phyloP scores from a whole-genome alignment of 495 filamentous ascomycete genomes.

The Aspergillus incahuasiensis region DNA sequence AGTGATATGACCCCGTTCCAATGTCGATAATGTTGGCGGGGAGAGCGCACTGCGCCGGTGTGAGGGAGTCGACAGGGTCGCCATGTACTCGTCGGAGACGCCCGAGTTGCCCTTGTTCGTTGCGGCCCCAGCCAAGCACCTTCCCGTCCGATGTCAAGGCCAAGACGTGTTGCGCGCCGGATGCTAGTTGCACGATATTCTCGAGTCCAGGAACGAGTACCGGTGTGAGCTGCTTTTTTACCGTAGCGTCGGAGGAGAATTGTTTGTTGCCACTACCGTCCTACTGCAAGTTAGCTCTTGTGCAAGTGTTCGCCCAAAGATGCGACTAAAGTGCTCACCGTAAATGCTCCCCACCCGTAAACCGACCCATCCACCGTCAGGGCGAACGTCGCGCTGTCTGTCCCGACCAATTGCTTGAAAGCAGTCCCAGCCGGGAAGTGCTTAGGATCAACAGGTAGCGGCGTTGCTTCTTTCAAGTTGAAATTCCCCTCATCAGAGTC shows the following conservation, averaged over 20 bases:
- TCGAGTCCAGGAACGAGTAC: constrained; percentile 50
- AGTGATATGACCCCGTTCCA: constrained; percentile 12
- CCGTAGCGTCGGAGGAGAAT: constrained; percentile 43
- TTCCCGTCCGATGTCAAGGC: constrained; percentile 63
- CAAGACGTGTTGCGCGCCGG: constrained; percentile 69
- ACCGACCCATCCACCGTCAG: constrained; percentile 61
- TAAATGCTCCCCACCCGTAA: constrained; percentile 72
- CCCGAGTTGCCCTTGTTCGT: constrained; percentile 72
- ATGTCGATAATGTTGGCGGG: constrained; percentile 8
- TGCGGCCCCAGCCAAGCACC: constrained; percentile 67
- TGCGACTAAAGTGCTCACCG: constrained; percentile 35
- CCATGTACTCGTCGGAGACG: constrained; percentile 2
- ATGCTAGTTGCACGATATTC: constrained; percentile 56
- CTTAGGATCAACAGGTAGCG: constrained; percentile 41
- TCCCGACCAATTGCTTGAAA: constrained; percentile 57
- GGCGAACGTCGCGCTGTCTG: constrained; percentile 60
- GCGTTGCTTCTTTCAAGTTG: constrained; percentile 57
- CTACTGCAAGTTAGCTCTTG: constrained; percentile 24
- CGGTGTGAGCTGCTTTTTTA: constrained; percentile 37
- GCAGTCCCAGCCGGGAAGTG: constrained; percentile 47
- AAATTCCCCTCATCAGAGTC: constrained; percentile 45
- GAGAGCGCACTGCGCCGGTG: constrained; percentile 6
- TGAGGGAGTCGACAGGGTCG: constrained; percentile 5
- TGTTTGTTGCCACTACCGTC: constrained; percentile 67
- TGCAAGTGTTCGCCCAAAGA: neutral